A percentile compares a stretch with the other conserved stretches of the same genome.
phyloP scores from a whole-genome alignment of 805 yeast species.

The Metschnikowia cubensis region DNA sequence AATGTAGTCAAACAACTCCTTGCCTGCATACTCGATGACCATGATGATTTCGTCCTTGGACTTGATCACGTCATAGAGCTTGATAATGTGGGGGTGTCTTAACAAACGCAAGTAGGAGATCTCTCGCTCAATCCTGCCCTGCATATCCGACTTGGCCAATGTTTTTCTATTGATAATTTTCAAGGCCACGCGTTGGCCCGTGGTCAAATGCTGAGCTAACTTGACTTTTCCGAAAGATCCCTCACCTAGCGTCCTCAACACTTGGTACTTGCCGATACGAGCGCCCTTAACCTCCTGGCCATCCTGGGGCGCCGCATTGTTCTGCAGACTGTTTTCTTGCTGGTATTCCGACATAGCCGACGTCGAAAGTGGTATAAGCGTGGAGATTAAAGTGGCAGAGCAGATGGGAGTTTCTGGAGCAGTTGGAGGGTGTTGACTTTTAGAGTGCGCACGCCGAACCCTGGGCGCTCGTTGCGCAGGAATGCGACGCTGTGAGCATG shows the following conservation, averaged over 20 bases:
- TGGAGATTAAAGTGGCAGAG: slow-evolving; percentile 1
- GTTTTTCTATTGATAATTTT: slow-evolving; percentile 91
- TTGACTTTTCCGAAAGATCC: slow-evolving; percentile 97
- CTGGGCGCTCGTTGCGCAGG: background rate
- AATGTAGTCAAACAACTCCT: slow-evolving; percentile 90
- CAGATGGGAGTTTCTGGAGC: background rate
- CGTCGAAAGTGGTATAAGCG: background rate
- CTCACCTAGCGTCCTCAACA: slow-evolving; percentile 89
- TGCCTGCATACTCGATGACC: slow-evolving; percentile 98
- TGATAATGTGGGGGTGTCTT: slow-evolving; percentile 95
- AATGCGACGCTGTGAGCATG: background rate
- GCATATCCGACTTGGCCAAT: slow-evolving; percentile 93
- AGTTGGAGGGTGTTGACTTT: slow-evolving; percentile 2
- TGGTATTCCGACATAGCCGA: slow-evolving; percentile 12
- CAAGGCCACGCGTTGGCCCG: slow-evolving; percentile 89
- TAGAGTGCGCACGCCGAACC: slow-evolving; percentile 5
- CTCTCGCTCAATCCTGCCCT: slow-evolving; percentile 92
- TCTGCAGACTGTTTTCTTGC: slow-evolving; percentile 8
- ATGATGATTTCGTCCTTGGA: slow-evolving; percentile 93
- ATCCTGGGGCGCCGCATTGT: background rate
- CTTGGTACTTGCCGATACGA: slow-evolving; percentile 87
- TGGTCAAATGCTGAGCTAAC: slow-evolving; percentile 81
- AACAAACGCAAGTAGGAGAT: slow-evolving; percentile 81
- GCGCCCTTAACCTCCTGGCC: slow-evolving; percentile 30
- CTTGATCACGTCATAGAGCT: slow-evolving; percentile 90